These are phyloP conservation scores for Calocera viscosa DNA, from an alignment of 768 basidiomycete genomes.

Conservation along the genomic window DNA sequence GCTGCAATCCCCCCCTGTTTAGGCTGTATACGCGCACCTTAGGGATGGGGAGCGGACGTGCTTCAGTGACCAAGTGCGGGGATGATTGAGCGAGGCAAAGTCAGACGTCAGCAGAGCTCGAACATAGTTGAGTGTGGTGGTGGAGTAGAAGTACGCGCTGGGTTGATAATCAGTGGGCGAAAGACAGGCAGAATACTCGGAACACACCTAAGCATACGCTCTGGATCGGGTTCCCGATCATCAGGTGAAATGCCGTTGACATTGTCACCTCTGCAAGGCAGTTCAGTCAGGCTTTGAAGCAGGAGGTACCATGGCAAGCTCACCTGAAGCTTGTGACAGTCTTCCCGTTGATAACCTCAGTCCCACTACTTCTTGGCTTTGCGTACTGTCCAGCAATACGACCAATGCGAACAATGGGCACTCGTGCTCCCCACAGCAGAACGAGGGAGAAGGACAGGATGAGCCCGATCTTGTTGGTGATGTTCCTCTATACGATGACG, in stretches of 20 bases:
- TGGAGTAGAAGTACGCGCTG: conserved; percentile 93
- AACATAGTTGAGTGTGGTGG: conserved; percentile 85
- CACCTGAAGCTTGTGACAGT: conserved; percentile 81
- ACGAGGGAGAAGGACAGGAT: conserved; percentile 93
- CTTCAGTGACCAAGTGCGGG: conserved; percentile 78
- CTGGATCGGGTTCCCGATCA: conserved; percentile 81
- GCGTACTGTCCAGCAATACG: conserved; percentile 96
- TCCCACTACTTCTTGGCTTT: conserved; percentile 77
- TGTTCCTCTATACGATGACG: conserved; percentile 49
- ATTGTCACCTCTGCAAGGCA: conserved; percentile 74
- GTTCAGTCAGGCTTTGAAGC: not conserved
- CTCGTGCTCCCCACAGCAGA: conserved; percentile 81
- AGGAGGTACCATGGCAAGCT: conserved; percentile 17
- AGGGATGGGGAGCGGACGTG: conserved; percentile 80
- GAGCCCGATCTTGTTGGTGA: conserved; percentile 75
- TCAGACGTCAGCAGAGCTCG: conserved; percentile 80
- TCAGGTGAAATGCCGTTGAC: conserved; percentile 74
- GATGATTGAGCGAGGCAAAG: conserved; percentile 86
- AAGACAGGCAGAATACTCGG: not conserved
- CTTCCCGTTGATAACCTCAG: conserved; percentile 56
- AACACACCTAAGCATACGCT: conserved; percentile 65
- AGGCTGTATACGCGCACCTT: conserved; percentile 31
- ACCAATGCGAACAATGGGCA: conserved; percentile 86
- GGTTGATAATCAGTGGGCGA: conserved; percentile 2
- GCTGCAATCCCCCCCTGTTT: not conserved